phyloP scores from a whole-genome alignment of 2,329 filamentous ascomycete genomes.

The Fusarium praegraminearum region DNA sequence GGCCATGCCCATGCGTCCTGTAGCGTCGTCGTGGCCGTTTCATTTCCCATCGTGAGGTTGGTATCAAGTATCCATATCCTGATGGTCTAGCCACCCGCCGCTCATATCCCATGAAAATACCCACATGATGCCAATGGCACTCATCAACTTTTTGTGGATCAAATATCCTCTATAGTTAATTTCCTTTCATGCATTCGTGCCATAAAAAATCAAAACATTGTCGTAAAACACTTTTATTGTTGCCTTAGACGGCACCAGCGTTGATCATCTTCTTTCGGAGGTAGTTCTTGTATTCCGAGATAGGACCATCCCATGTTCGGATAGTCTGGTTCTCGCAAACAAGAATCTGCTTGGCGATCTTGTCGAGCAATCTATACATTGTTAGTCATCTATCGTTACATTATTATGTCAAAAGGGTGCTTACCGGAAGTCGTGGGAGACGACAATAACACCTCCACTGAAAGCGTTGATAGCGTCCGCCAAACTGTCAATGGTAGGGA shows the following conservation, averaged over 20 bases:
- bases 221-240: slow-evolving; percentile 22
- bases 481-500: slow-evolving; percentile 96
- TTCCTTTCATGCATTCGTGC: slow-evolving; percentile 41
- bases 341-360: slow-evolving; percentile 99
- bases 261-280: slow-evolving; percentile 99
- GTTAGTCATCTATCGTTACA: slow-evolving; percentile 28
- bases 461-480: slow-evolving; percentile 98
- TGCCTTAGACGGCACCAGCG: slow-evolving; percentile 81
- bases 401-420: slow-evolving; percentile 45
- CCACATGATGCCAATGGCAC: slow-evolving; percentile 44
- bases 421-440: slow-evolving; percentile 98
- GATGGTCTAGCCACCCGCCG: slow-evolving; percentile 46
- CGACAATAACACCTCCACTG: slow-evolving; percentile 95
- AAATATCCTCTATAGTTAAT: slow-evolving; percentile 49
- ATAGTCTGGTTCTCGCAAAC: slow-evolving; percentile 99
- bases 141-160: slow-evolving; percentile 49
- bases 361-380: slow-evolving; percentile 84
- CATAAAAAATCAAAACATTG: slow-evolving; percentile 39
- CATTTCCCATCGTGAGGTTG: slow-evolving; percentile 36
- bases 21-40: slow-evolving; percentile 45
- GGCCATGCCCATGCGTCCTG: slow-evolving; percentile 48
- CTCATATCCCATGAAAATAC: slow-evolving; percentile 49
- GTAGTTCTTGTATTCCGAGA: slow-evolving; percentile 97
- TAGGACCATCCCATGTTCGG: slow-evolving; percentile 86
- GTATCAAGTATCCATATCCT: slow-evolving; percentile 46